phyloP scores from a whole-genome alignment of 148 eudicot genomes.

The Chenopodium album region DNA sequence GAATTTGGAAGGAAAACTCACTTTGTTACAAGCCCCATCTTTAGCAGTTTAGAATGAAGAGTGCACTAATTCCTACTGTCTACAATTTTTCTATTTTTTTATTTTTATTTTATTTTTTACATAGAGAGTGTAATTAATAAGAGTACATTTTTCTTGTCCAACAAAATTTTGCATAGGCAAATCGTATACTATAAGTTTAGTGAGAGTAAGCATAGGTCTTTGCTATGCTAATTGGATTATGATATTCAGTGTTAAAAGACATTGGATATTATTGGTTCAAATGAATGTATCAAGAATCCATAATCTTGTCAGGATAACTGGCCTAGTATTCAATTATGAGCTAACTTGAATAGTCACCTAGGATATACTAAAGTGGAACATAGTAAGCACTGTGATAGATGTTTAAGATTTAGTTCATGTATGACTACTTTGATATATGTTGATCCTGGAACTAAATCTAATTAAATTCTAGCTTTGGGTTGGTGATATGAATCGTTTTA shows the following conservation, averaged over 20 bases:
- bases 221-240: neutral
- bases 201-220: neutral
- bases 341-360: neutral
- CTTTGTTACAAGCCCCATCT: neutral
- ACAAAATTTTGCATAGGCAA: neutral
- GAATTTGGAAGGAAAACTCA: neutral
- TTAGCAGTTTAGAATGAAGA: neutral
- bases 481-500: neutral
- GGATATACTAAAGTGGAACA: neutral
- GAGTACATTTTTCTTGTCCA: neutral
- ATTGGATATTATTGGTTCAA: neutral
- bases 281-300: neutral
- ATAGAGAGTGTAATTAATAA: neutral
- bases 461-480: neutral
- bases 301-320: neutral
- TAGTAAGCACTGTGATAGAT: neutral
- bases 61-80: neutral
- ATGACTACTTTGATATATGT: neutral
- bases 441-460: neutral
- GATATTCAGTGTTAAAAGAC: neutral
- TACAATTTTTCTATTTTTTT: neutral
- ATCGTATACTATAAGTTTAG: neutral
- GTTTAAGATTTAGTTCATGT: neutral
- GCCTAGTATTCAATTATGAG: neutral
- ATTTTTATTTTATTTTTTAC: neutral